These are phyloP conservation scores for Forsythia suspensa DNA, from an alignment of 257 asterid species.

Conservation along the genomic window DNA sequence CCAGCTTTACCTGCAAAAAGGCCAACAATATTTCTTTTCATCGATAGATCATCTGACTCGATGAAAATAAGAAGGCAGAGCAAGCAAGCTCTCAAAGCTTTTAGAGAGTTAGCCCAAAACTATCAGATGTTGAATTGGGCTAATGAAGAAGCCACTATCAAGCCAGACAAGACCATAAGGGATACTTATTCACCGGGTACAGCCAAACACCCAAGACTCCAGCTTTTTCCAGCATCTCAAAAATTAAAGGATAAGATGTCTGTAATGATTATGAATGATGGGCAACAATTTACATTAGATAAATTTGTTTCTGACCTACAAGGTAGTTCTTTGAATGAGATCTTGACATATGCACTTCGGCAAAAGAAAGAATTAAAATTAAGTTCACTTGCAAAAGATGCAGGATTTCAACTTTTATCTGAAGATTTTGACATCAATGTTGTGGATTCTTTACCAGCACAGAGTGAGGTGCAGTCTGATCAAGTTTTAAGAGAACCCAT, in stretches of 20 bases:
- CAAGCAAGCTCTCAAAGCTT: slow-evolving; percentile 64
- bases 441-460: slow-evolving; percentile 42
- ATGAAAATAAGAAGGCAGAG: slow-evolving; percentile 58
- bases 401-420: slow-evolving; percentile 90
- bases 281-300: slow-evolving; percentile 63
- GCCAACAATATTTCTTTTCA: slow-evolving; percentile 83
- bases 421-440: slow-evolving; percentile 65
- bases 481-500: slow-evolving; percentile 38
- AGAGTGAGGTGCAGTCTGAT: slow-evolving; percentile 44
- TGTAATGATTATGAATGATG: slow-evolving; percentile 55
- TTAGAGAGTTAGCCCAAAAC: slow-evolving; percentile 68
- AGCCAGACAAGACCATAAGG: slow-evolving; percentile 31
- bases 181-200: slow-evolving; percentile 37
- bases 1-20: slow-evolving; percentile 58
- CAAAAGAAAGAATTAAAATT: slow-evolving; percentile 64
- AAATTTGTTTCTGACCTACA: slow-evolving; percentile 60
- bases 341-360: slow-evolving; percentile 64
- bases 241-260: slow-evolving; percentile 73
- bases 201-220: slow-evolving; percentile 45
- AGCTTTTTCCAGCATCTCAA: slow-evolving; percentile 45
- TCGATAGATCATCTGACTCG: slow-evolving; percentile 80
- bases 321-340: slow-evolving; percentile 76
- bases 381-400: slow-evolving; percentile 83
- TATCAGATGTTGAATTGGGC: slow-evolving; percentile 39
- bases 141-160: slow-evolving; percentile 34